These are phyloP conservation scores for Paramecium bursaria DNA, from an alignment of 73 alveolate genomes.

Conservation along the genomic window DNA sequence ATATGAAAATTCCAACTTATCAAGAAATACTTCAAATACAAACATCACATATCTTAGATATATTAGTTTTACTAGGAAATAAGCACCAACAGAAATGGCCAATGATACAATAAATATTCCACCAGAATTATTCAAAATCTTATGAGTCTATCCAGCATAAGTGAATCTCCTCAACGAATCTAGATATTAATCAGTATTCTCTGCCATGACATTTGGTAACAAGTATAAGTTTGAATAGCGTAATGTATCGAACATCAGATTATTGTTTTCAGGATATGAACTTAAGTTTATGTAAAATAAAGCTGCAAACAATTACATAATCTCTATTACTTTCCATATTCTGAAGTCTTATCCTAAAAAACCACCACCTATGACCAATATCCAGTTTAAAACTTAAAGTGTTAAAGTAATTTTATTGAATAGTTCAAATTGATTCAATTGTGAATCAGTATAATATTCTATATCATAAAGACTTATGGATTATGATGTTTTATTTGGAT, in stretches of 20 bases:
- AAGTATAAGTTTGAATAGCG: slow-evolving; percentile 21
- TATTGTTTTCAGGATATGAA: slow-evolving; percentile 22
- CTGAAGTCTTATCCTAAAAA: slow-evolving; percentile 11
- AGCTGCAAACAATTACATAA: not conserved
- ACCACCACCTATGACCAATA: slow-evolving; percentile 36
- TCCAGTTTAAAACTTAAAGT: slow-evolving; percentile 41
- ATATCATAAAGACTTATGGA: slow-evolving; percentile 28
- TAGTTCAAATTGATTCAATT: slow-evolving; percentile 1
- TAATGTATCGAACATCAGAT: not conserved
- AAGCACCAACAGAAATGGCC: slow-evolving; percentile 1
- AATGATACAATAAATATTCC: slow-evolving; percentile 6
- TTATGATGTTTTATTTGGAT: not conserved
- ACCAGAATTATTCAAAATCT: slow-evolving; percentile 35
- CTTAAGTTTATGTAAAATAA: slow-evolving; percentile 20
- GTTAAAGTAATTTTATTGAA: not conserved
- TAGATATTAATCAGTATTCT: slow-evolving; percentile 27
- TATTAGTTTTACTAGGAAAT: not conserved
- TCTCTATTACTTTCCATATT: slow-evolving; percentile 35
- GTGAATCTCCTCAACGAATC: slow-evolving; percentile 1
- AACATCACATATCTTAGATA: not conserved
- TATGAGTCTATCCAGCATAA: slow-evolving; percentile 38
- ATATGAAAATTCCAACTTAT: slow-evolving; percentile 45
- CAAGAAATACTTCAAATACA: slow-evolving; percentile 53
- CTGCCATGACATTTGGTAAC: slow-evolving; percentile 1
- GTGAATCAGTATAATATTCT: not conserved